phyloP scores from a whole-genome alignment of 2,329 filamentous ascomycete species.

The Trichoderma pleuroti region DNA sequence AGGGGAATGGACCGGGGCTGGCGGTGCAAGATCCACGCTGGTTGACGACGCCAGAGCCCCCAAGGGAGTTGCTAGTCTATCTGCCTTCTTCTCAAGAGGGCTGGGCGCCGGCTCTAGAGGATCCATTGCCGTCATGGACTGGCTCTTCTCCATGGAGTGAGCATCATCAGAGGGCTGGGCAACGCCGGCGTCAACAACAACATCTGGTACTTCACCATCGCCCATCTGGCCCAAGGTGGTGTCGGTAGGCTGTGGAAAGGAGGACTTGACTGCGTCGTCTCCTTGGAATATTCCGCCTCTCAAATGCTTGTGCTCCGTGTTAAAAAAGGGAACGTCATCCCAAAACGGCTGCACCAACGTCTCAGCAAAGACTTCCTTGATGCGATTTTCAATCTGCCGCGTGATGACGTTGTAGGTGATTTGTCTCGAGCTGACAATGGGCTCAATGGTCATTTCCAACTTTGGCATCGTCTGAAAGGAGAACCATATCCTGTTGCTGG shows the following conservation, averaged over 20 bases:
- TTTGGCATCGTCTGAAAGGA: conserved; percentile 92
- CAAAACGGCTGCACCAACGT: conserved; percentile 90
- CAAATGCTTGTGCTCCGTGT: conserved; percentile 72
- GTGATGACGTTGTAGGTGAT: conserved; percentile 93
- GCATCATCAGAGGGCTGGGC: conserved; percentile 38
- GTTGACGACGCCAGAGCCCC: conserved; percentile 44
- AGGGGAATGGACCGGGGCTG: conserved; percentile 34
- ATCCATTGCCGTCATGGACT: conserved; percentile 47
- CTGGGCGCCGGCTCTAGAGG: conserved; percentile 34
- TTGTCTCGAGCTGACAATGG: conserved; percentile 89
- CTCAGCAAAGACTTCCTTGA: conserved; percentile 90
- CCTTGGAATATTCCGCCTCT: conserved; percentile 78
- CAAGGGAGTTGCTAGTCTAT: conserved; percentile 34
- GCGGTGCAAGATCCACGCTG: conserved; percentile 45
- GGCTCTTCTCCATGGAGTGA: conserved; percentile 53
- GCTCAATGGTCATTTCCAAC: conserved; percentile 90
- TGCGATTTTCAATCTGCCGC: conserved; percentile 88
- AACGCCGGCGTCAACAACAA: conserved; percentile 42
- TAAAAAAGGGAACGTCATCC: conserved; percentile 91
- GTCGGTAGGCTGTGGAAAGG: neutral
- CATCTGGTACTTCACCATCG: conserved; percentile 47
- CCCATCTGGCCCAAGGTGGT: conserved; percentile 31
- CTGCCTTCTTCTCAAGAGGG: conserved; percentile 50
- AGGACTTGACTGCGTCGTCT: conserved; percentile 12
- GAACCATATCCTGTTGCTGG: conserved; percentile 95